Evolutionary conservation across 208 protist species (phyloP).

Genomic region (Leishmania turanica): DNA sequence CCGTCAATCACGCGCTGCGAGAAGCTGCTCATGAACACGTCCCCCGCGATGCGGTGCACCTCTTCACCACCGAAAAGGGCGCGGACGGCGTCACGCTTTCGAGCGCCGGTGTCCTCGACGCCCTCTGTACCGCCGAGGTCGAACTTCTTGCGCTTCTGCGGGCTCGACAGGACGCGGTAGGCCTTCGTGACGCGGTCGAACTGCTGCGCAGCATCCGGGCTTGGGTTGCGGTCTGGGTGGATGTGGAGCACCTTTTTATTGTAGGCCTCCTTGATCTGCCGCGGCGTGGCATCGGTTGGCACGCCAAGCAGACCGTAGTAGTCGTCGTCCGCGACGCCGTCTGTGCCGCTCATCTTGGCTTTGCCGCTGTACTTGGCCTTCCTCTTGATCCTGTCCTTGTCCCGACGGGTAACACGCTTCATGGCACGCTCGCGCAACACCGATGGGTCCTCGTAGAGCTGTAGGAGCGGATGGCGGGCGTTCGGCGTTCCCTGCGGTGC

Average conservation of each 20-base stretch:
- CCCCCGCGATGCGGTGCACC: conserved; percentile 50
- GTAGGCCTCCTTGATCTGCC: conserved; percentile 90
- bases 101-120: conserved; percentile 88
- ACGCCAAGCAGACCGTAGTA: conserved; percentile 87
- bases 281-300: conserved; percentile 48
- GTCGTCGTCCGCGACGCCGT: conserved; percentile 35
- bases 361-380: conserved; percentile 34
- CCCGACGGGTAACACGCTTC: conserved; percentile 39
- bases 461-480: conserved; percentile 44
- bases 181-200: conserved; percentile 95
- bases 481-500: conserved; percentile 21
- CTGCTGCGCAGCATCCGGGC: conserved; percentile 76
- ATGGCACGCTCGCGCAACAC: conserved; percentile 49
- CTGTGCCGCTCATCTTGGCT: conserved; percentile 1
- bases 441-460: conserved; percentile 23
- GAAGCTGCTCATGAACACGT: conserved; percentile 78
- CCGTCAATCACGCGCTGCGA: conserved; percentile 83
- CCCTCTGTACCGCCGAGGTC: conserved; percentile 96
- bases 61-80: conserved; percentile 83
- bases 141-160: conserved; percentile 96
- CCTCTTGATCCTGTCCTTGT: conserved; percentile 26
- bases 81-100: conserved; percentile 72
- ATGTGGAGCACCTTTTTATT: conserved; percentile 84
- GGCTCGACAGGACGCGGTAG: conserved; percentile 97
- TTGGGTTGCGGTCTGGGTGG: conserved; percentile 90